phyloP scores from a whole-genome alignment of 1,284 basidiomycete species.

The Trichosporon sp. region DNA sequence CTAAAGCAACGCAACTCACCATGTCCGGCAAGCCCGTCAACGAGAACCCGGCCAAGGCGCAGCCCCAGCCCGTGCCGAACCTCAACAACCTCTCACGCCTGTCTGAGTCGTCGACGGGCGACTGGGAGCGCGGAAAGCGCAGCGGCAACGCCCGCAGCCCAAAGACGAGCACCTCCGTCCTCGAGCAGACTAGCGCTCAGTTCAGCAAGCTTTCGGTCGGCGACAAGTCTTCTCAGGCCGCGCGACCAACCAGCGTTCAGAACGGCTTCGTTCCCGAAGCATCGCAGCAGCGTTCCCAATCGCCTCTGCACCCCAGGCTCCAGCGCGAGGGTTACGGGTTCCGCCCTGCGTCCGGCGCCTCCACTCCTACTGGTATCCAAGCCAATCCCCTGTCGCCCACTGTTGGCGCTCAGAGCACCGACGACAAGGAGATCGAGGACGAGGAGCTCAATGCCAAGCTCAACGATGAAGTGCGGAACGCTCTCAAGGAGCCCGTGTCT shows the following conservation, averaged over 20 bases:
- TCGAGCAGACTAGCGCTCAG: slow-evolving; percentile 14
- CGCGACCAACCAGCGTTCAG: background rate
- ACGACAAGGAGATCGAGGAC: slow-evolving; percentile 4
- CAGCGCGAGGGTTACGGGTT: slow-evolving; percentile 72
- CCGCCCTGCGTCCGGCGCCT: slow-evolving; percentile 60
- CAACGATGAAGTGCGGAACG: slow-evolving; percentile 18
- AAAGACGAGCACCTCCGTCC: slow-evolving; percentile 23
- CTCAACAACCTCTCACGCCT: slow-evolving; percentile 34
- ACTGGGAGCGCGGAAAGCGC: slow-evolving; percentile 43
- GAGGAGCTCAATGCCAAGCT: slow-evolving; percentile 15
- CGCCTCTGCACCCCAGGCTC: slow-evolving; percentile 19
- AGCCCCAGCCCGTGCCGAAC: slow-evolving; percentile 25
- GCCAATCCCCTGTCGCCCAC: slow-evolving; percentile 1
- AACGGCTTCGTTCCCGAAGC: background rate
- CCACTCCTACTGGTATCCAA: slow-evolving; percentile 51
- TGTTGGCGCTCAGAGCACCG: background rate
- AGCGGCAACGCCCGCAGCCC: slow-evolving; percentile 37
- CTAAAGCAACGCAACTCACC: background rate
- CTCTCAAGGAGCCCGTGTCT: slow-evolving; percentile 6
- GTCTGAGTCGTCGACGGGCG: slow-evolving; percentile 42
- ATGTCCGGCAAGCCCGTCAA: slow-evolving; percentile 8
- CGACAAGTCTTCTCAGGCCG: background rate
- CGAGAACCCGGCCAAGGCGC: background rate
- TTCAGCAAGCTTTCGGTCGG: slow-evolving; percentile 6
- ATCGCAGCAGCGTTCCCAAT: background rate